A percentile compares a stretch with the other conserved stretches of the same genome.
These are phyloP conservation scores for Fusarium sp. DNA, from an alignment of 2,329 filamentous ascomycete genomes.

Conservation along the genomic window DNA sequence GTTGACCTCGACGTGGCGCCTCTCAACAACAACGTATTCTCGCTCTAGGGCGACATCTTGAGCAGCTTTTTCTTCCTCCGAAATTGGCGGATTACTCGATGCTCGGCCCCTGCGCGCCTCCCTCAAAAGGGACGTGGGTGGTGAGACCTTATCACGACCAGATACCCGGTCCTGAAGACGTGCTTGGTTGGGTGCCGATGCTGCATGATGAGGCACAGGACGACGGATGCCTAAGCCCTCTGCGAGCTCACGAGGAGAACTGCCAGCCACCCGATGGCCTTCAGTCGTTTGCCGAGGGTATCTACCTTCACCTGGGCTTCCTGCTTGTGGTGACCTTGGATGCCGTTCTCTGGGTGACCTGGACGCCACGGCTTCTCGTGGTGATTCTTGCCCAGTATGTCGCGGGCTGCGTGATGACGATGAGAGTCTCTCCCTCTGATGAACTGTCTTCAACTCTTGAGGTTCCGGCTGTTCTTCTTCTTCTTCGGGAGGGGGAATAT, in stretches of 20 bases:
- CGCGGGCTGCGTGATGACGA: slow-evolving; percentile 46
- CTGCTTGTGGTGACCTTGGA: slow-evolving; percentile 55
- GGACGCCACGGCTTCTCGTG: slow-evolving; percentile 47
- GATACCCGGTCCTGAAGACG: slow-evolving; percentile 38
- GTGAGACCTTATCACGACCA: slow-evolving; percentile 40
- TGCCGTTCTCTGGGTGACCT: slow-evolving; percentile 56
- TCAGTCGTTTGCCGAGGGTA: slow-evolving; percentile 44
- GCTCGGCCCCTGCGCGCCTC: slow-evolving; percentile 45
- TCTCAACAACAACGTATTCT: slow-evolving; percentile 96
- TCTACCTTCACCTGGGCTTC: slow-evolving; percentile 54
- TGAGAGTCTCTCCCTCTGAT: slow-evolving; percentile 44
- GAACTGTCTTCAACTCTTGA: slow-evolving; percentile 49
- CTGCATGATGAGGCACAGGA: slow-evolving; percentile 57
- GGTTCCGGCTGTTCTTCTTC: slow-evolving; percentile 47
- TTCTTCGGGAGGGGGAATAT: slow-evolving; percentile 61
- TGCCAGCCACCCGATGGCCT: slow-evolving; percentile 46
- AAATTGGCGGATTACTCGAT: slow-evolving; percentile 46
- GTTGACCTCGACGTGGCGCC: slow-evolving; percentile 94
- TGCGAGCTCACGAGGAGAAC: slow-evolving; percentile 58
- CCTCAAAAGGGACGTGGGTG: slow-evolving; percentile 48
- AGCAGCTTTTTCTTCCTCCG: slow-evolving; percentile 76
- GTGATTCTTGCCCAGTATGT: slow-evolving; percentile 51
- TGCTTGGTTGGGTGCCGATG: slow-evolving; percentile 59
- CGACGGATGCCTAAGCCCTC: slow-evolving; percentile 65
- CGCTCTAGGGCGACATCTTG: slow-evolving; percentile 91